Conservation (phyloP, 805 yeast species). For the Suhomyces pyralidae region DNA sequence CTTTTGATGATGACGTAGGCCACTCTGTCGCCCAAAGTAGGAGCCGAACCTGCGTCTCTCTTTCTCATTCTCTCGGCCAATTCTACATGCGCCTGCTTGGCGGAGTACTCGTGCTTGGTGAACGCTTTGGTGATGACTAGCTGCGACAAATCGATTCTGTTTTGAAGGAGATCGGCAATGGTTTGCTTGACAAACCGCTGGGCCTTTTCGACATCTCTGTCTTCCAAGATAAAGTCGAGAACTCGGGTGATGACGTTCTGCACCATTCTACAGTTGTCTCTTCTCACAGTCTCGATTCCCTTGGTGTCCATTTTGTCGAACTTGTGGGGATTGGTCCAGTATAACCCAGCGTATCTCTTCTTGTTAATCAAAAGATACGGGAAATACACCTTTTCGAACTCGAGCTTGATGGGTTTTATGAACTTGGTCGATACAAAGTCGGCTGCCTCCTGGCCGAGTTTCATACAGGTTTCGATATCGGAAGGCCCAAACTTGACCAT, state of each 20-base stretch:
- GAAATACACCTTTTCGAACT: slow-evolving; percentile 93
- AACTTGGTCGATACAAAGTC: slow-evolving; percentile 76
- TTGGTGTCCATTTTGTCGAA: slow-evolving; percentile 97
- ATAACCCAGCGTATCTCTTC: slow-evolving; percentile 95
- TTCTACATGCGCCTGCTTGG: slow-evolving; percentile 96
- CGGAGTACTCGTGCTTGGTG: slow-evolving; percentile 86
- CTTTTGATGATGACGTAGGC: slow-evolving; percentile 86
- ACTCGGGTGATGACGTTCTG: slow-evolving; percentile 93
- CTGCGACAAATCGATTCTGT: slow-evolving; percentile 88
- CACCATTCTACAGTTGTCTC: slow-evolving; percentile 95
- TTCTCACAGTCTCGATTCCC: slow-evolving; percentile 96
- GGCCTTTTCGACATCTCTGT: slow-evolving; percentile 82
- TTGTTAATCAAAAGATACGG: slow-evolving; percentile 93
- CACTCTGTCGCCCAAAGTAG: slow-evolving; percentile 94
- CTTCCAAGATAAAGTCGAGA: slow-evolving; percentile 77
- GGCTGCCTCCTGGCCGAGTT: slow-evolving; percentile 92
- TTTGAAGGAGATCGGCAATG: slow-evolving; percentile 86
- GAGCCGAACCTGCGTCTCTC: slow-evolving; percentile 97
- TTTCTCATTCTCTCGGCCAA: slow-evolving; percentile 93
- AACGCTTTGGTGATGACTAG: slow-evolving; percentile 91
- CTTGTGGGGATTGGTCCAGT: slow-evolving; percentile 91
- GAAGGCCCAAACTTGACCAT: slow-evolving; percentile 94
- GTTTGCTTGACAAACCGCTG: slow-evolving; percentile 80
- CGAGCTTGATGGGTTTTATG: slow-evolving; percentile 84
- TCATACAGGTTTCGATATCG: slow-evolving; percentile 83